Conservation (phyloP, 2,329 filamentous ascomycete genomes). For the Diplodia corticola region DNA sequence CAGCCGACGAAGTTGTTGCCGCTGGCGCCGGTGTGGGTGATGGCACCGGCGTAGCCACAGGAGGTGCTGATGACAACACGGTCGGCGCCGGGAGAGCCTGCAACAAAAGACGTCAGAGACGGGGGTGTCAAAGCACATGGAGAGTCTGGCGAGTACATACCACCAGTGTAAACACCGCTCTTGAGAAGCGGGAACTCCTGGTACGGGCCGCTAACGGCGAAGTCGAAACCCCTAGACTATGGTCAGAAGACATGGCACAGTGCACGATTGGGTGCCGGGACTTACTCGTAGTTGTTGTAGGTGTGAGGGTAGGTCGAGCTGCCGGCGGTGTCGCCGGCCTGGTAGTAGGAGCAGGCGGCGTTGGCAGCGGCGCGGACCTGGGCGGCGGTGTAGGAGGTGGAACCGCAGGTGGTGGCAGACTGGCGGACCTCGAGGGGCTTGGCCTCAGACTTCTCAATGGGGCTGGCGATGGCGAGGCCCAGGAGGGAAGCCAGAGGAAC, state of each 20-base stretch:
- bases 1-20: slow-evolving; percentile 71
- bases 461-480: slow-evolving; percentile 28
- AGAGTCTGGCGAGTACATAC: slow-evolving; percentile 38
- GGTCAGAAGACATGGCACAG: not conserved
- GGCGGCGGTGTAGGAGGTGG: slow-evolving; percentile 52
- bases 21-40: slow-evolving; percentile 70
- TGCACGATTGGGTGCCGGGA: not conserved
- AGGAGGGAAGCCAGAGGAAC: slow-evolving; percentile 23
- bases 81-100: slow-evolving; percentile 65
- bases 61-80: slow-evolving; percentile 63
- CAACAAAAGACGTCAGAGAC: not conserved
- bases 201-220: slow-evolving; percentile 58
- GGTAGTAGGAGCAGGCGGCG: slow-evolving; percentile 55
- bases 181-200: slow-evolving; percentile 63
- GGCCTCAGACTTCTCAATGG: slow-evolving; percentile 14
- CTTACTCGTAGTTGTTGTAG: slow-evolving; percentile 60
- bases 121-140: not conserved
- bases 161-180: slow-evolving; percentile 56
- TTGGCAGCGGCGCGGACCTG: slow-evolving; percentile 54
- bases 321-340: slow-evolving; percentile 40
- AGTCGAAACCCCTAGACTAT: slow-evolving; percentile 53
- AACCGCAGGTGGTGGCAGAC: slow-evolving; percentile 57
- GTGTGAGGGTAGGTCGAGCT: slow-evolving; percentile 57
- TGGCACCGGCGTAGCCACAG: slow-evolving; percentile 61
- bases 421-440: slow-evolving; percentile 39